Evolutionary conservation across 768 basidiomycete genomes (phyloP).

Genomic region (Flagelloscypha sp.): DNA sequence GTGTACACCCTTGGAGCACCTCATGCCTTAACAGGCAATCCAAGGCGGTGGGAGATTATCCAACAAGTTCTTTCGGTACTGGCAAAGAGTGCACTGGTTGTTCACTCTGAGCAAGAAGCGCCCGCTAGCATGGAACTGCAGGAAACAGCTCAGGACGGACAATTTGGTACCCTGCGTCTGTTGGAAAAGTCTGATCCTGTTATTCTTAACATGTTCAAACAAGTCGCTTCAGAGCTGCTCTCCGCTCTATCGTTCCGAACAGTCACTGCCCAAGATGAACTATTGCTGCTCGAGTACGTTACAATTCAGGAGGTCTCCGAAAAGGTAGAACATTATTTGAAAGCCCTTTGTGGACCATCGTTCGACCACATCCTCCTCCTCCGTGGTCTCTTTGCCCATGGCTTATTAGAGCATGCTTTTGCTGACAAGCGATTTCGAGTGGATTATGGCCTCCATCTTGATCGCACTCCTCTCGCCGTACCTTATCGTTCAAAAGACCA

Average conservation of each 20-base stretch:
- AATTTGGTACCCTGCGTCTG: constrained; percentile 19
- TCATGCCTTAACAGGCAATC: constrained; percentile 19
- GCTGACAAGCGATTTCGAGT: constrained; percentile 20
- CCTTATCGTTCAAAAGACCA: constrained; percentile 21
- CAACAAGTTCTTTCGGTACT: constrained; percentile 10
- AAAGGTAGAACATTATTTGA: too few species aligned
- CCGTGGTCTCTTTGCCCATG: constrained; percentile 18
- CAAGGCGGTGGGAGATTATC: constrained; percentile 25
- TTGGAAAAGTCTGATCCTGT: constrained; percentile 9
- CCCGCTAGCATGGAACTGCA: too few species aligned
- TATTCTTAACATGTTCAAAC: constrained; percentile 9
- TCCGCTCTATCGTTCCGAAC: too few species aligned
- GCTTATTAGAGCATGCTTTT: constrained; percentile 15
- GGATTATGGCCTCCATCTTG: constrained; percentile 16
- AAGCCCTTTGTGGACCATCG: too few species aligned
- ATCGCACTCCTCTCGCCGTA: constrained; percentile 18
- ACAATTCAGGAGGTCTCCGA: background rate
- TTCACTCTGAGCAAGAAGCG: background rate
- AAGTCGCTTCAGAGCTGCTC: constrained; percentile 11
- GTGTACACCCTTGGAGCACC: constrained; percentile 26
- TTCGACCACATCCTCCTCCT: constrained; percentile 12
- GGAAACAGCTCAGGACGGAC: constrained; percentile 4
- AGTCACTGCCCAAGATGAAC: background rate
- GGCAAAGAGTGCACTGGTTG: constrained; percentile 11
- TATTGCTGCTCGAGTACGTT: too few species aligned